A percentile compares a stretch with the other conserved stretches of the same genome.
These are phyloP conservation scores for Echites panduratus DNA, from an alignment of 257 asterid genomes.

Conservation along the genomic window DNA sequence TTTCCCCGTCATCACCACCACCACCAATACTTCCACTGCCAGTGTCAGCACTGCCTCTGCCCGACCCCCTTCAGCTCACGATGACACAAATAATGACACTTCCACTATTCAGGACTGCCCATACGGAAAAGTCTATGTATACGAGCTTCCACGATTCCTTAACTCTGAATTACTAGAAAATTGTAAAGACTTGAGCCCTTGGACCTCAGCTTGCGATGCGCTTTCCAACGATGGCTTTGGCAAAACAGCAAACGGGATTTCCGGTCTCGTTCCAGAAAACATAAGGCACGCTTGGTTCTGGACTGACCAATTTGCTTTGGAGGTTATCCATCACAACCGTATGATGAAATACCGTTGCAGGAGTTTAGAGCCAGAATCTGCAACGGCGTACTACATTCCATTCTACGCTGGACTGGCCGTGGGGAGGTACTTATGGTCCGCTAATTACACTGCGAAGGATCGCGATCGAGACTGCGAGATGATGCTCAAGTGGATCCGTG, in stretches of 20 bases:
- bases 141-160: conserved; percentile 46
- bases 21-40: neutral
- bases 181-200: conserved; percentile 51
- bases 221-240: conserved; percentile 69
- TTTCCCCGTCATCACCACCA: neutral
- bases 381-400: conserved; percentile 66
- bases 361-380: conserved; percentile 42
- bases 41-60: neutral
- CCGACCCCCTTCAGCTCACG: neutral
- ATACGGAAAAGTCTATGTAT: conserved; percentile 42
- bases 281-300: conserved; percentile 50
- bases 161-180: conserved; percentile 43
- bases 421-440: conserved; percentile 41
- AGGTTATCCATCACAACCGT: conserved; percentile 53
- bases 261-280: conserved; percentile 33
- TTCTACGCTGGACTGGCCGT: conserved; percentile 72
- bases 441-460: conserved; percentile 33
- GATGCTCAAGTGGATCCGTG: conserved; percentile 55
- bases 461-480: conserved; percentile 55
- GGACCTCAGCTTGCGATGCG: conserved; percentile 61
- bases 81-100: neutral
- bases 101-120: conserved; percentile 27
- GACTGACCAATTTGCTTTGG: conserved; percentile 72
- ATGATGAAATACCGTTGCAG: conserved; percentile 54
- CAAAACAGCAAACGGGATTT: conserved; percentile 22